Evolutionary conservation across 2,329 filamentous ascomycete species (phyloP), one percentile per base, ranked within the genome.

Genomic region (Verticillium isaacii): DNA sequence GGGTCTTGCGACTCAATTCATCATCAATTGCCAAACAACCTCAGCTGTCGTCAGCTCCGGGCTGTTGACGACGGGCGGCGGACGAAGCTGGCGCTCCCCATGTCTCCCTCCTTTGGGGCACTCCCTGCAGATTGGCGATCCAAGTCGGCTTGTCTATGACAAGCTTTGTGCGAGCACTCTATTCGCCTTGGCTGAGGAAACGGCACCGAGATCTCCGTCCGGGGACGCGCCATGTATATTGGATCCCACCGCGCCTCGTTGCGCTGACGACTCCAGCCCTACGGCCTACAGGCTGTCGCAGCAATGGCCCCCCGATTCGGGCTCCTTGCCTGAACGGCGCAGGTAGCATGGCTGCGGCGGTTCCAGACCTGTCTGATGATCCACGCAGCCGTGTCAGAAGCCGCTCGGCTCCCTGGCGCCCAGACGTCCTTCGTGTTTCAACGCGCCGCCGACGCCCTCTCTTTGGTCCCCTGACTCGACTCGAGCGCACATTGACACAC

Each of bases 321-420:
- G 45, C n/a, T 52, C 45, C 45, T 52, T 23, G 19, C 45, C 45
- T 52, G 45, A 52, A 52, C 19, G 19, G 19, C 23, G 5, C 11
- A 52, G 45, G 45, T 23, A 23, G 45, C 45, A 52, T 52, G 45
- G 45, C 45, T 52, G 57, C 36, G 63, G 57, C 57, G 64, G 63
- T 66, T 63, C 61, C 64, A 64, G 59, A 62, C 56, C 37, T 66
- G 64, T 65, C 63, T 66, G 64, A 66, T 63, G 58, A 60, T 60
- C 55, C 56, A n/a, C 39, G 50, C 56, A 61, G 54, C 32, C 56
- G 62, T 64, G 58, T 60, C 62, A 64, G 62, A 60, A 56, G 57
- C 45, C 39, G 60, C 56, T 56, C 32, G 56, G 60, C 36, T 57
- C 55, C 55, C 32, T 57, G 55, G 17, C 55, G 52, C 25, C 19